Evolutionary conservation across 768 basidiomycete genomes (phyloP).

Genomic region (Trametes punicea): DNA sequence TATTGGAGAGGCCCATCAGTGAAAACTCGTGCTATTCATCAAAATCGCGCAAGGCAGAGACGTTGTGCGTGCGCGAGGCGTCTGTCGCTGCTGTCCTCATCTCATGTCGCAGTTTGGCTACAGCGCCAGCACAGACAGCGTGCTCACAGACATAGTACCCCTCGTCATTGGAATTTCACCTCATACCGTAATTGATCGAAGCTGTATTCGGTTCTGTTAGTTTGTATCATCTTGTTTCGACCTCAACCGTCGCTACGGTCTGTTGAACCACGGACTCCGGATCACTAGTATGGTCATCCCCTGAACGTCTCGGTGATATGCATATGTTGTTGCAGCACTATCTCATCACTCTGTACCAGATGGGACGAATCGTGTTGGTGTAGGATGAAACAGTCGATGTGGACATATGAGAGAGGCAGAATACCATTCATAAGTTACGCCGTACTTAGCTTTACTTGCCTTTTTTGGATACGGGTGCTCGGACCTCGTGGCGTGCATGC

Average conservation of each 20-base stretch:
- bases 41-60: constrained; percentile 15
- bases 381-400: too few relatives aligned
- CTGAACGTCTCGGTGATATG: not conserved
- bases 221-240: too few relatives aligned
- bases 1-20: constrained; percentile 11
- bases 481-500: constrained; percentile 24
- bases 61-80: constrained; percentile 1
- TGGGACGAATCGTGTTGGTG: too few relatives aligned
- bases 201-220: not conserved
- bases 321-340: too few relatives aligned
- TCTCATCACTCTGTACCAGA: too few relatives aligned
- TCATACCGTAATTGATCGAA: not conserved
- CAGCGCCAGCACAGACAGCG: not conserved
- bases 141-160: not conserved
- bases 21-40: not conserved
- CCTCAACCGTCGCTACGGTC: too few relatives aligned
- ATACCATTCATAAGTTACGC: too few relatives aligned
- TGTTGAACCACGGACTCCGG: too few relatives aligned
- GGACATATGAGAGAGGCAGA: too few relatives aligned
- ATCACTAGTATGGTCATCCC: too few relatives aligned
- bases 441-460: too few relatives aligned
- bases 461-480: constrained; percentile 20
- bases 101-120: not conserved
- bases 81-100: not conserved
- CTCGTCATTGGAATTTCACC: not conserved